Evolutionary conservation across 2,329 filamentous ascomycete species (phyloP).

Genomic region (Microcera coccophila): DNA sequence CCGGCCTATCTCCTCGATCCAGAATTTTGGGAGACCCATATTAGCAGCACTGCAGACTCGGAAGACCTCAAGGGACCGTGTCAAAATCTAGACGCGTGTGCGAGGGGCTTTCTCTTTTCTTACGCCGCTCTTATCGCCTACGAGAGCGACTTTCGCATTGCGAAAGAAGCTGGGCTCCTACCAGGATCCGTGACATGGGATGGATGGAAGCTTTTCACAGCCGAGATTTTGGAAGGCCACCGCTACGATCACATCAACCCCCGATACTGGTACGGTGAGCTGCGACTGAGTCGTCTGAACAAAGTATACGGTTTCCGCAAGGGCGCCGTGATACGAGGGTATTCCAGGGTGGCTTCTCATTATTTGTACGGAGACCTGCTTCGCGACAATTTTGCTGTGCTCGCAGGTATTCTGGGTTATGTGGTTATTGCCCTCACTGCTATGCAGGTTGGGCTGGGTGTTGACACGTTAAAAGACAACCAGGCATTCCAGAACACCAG

Average conservation of each 20-base stretch:
- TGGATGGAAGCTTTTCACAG: neutral
- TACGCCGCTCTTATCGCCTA: neutral
- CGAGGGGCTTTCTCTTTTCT: neutral
- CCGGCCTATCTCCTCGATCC: conserved; percentile 38
- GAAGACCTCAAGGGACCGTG: neutral
- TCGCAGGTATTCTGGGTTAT: conserved; percentile 40
- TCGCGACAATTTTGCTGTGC: conserved; percentile 39
- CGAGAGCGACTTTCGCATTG: neutral
- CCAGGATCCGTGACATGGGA: neutral
- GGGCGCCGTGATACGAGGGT: conserved; percentile 23
- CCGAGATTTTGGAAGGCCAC: neutral
- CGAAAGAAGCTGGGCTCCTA: neutral
- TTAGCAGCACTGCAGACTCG: conserved; percentile 9
- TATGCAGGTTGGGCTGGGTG: conserved; percentile 46
- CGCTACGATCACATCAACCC: conserved; percentile 5
- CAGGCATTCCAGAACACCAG: conserved; percentile 39
- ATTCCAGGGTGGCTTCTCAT: conserved; percentile 4
- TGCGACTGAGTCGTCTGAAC: conserved; percentile 11
- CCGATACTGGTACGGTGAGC: conserved; percentile 14
- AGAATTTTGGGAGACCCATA: conserved; percentile 33
- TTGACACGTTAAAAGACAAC: conserved; percentile 29
- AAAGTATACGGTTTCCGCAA: conserved; percentile 13
- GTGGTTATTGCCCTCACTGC: conserved; percentile 44
- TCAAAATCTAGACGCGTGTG: neutral
- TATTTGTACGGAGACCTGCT: conserved; percentile 38